Evolutionary conservation across 805 yeast genomes (phyloP).

Genomic region (Yarrowia bubula): DNA sequence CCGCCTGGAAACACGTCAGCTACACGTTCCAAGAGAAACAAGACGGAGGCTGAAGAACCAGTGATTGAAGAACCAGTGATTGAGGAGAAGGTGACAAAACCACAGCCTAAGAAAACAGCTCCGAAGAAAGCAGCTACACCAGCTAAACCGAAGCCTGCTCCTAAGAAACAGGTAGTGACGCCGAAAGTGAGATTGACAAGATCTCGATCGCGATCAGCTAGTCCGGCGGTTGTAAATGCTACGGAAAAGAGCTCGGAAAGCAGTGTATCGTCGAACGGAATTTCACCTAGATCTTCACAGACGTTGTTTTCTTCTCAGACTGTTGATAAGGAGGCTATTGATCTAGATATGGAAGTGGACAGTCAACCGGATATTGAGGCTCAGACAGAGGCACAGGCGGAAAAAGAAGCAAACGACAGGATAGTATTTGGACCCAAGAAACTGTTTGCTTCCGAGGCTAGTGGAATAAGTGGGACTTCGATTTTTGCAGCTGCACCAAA

Average conservation of each 20-base stretch:
- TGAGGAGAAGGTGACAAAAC: background rate
- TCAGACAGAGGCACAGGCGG: background rate
- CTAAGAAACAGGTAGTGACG: background rate
- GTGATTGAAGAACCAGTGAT: background rate
- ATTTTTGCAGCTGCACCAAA: background rate
- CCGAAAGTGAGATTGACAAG: background rate
- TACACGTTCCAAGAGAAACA: background rate
- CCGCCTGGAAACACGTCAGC: background rate
- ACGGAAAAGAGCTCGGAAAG: background rate
- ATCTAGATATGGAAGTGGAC: background rate
- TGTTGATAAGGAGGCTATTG: background rate
- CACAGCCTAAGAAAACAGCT: background rate
- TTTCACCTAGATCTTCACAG: background rate
- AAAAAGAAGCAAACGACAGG: background rate
- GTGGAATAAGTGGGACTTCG: background rate
- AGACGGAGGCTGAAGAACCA: background rate
- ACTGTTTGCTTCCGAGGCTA: background rate
- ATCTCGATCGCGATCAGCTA: background rate
- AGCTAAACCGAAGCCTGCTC: background rate
- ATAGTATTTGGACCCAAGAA: background rate
- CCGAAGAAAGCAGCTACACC: background rate
- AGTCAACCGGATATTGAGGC: background rate
- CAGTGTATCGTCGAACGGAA: background rate
- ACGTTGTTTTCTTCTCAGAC: background rate
- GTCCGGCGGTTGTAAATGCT: background rate